These are phyloP conservation scores for Pyrenochaeta sp. DNA, from an alignment of 2,329 filamentous ascomycete species.

Conservation along the genomic window DNA sequence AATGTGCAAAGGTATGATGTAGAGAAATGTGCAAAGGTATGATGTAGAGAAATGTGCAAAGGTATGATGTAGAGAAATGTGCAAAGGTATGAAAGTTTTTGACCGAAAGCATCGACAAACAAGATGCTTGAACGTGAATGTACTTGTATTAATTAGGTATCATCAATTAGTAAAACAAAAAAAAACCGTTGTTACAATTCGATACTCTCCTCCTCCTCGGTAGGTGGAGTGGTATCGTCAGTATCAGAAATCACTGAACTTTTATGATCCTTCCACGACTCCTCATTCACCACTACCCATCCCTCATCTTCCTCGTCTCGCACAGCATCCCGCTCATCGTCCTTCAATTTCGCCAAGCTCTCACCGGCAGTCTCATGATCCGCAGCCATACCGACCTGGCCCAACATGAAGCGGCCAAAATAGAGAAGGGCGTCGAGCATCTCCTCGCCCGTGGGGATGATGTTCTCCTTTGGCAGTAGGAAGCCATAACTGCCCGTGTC, in stretches of 20 bases:
- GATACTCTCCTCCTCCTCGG: not conserved
- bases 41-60: too few relatives aligned
- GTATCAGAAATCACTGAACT: not conserved
- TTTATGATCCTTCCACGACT: not conserved
- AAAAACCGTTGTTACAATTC: constrained; percentile 2
- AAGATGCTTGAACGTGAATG: too few relatives aligned
- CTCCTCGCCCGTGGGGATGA: constrained; percentile 89
- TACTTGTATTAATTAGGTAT: too few relatives aligned
- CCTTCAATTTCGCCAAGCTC: constrained; percentile 1
- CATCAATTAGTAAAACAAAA: not conserved
- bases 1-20: too few relatives aligned
- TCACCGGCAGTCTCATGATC: too few relatives aligned
- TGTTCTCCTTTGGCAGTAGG: constrained; percentile 83
- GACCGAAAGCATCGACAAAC: too few relatives aligned
- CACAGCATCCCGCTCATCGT: not conserved
- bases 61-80: too few relatives aligned
- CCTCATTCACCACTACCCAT: not conserved
- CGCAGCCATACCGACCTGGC: constrained; percentile 45
- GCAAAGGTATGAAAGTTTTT: too few relatives aligned
- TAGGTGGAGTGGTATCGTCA: not conserved
- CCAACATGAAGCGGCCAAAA: constrained; percentile 79
- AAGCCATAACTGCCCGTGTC: constrained; percentile 97
- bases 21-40: too few relatives aligned
- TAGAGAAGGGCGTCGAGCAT: constrained; percentile 83
- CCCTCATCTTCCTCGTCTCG: constrained; percentile 3